phyloP scores from a whole-genome alignment of 2,329 filamentous ascomycete species.

The Talaromyces verruculosus region DNA sequence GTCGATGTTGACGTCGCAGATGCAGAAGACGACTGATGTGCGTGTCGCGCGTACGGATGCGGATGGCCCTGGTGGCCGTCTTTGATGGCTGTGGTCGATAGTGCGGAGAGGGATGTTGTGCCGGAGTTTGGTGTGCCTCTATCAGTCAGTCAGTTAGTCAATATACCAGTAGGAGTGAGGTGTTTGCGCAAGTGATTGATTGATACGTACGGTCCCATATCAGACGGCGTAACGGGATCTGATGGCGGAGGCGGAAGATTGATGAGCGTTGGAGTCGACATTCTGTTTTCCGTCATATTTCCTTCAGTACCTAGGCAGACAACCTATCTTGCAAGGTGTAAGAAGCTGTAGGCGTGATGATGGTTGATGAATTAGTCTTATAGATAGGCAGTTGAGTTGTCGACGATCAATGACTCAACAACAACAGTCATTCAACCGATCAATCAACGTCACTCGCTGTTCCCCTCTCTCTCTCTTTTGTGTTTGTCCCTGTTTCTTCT shows the following conservation, averaged over 20 bases:
- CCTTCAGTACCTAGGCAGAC: background rate
- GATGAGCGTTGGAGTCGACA: constrained; percentile 67
- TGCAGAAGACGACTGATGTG: constrained; percentile 57
- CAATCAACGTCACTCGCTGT: background rate
- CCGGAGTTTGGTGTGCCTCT: constrained; percentile 92
- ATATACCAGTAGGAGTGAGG: no score
- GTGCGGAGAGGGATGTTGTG: constrained; percentile 84
- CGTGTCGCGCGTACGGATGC: constrained; percentile 57
- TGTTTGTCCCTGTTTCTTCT: background rate
- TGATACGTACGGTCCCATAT: constrained; percentile 71
- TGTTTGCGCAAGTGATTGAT: no score
- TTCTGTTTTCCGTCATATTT: constrained; percentile 24
- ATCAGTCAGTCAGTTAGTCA: constrained; percentile 9
- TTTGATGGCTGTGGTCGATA: constrained; percentile 94
- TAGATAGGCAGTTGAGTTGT: background rate
- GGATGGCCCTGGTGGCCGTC: constrained; percentile 87
- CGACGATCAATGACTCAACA: constrained; percentile 2
- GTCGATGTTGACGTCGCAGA: constrained; percentile 65
- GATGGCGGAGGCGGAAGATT: constrained; percentile 80
- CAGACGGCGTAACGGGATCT: constrained; percentile 80
- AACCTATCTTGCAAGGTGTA: background rate
- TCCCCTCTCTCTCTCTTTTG: background rate
- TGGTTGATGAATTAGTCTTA: background rate
- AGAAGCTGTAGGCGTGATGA: background rate
- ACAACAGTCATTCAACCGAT: background rate